Percentiles rank a stretch among this genome's conserved stretches.
These are phyloP conservation scores for Neofusicoccum ribis DNA, from an alignment of 2,329 filamentous ascomycete genomes.

Conservation along the genomic window DNA sequence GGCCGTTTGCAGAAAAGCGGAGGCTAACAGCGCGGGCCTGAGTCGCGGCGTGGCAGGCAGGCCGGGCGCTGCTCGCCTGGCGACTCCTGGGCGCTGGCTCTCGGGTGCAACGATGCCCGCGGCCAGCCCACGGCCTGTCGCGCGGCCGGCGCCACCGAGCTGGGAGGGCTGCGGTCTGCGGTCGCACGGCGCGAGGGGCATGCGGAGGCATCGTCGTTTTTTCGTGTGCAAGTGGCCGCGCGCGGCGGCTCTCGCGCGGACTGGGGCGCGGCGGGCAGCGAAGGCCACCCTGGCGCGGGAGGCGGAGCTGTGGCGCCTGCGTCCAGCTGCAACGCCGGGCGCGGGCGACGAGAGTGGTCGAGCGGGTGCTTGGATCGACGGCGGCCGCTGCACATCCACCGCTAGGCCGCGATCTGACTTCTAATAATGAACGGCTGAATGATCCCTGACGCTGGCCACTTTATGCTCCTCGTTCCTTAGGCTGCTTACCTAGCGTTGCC, in stretches of 20 bases:
- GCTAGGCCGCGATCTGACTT: constrained; percentile 18
- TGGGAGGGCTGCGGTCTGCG: too few relatives aligned
- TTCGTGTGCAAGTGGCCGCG: neutral
- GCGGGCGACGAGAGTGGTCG: constrained; percentile 4
- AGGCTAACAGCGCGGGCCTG: neutral
- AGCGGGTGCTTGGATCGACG: constrained; percentile 20
- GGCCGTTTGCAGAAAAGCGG: constrained; percentile 10
- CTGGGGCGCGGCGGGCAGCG: neutral
- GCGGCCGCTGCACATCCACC: constrained; percentile 19
- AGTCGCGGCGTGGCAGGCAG: neutral
- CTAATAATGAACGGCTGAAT: constrained; percentile 20
- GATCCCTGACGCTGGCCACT: constrained; percentile 20
- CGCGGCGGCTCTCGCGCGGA: neutral
- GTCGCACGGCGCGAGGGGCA: constrained; percentile 3
- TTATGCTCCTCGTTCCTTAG: constrained; percentile 21
- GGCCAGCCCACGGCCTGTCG: neutral
- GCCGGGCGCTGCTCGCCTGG: neutral
- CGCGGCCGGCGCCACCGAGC: neutral
- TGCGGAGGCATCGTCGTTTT: neutral
- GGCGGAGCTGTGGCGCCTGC: constrained; percentile 13
- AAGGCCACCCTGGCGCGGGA: neutral
- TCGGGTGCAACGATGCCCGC: constrained; percentile 12
- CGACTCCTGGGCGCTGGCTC: neutral
- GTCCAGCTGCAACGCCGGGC: neutral
- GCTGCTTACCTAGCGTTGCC: constrained; percentile 21